Evolutionary conservation across 495 filamentous ascomycete species (phyloP), one percentile per base, ranked within the genome.

Genomic region (Hypomontagnella monticulosa): DNA sequence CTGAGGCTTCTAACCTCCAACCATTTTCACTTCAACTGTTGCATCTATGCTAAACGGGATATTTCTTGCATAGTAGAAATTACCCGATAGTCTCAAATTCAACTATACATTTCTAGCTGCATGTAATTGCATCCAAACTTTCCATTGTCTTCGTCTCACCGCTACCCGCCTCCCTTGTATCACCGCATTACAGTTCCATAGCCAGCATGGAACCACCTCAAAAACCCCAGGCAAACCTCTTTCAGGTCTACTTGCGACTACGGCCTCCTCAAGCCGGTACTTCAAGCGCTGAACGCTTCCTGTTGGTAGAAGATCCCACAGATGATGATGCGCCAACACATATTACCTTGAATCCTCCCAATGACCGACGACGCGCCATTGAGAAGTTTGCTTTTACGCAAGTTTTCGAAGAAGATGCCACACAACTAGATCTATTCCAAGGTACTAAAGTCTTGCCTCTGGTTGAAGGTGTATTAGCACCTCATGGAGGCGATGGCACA

Each of bases 341-440:
- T 71, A 93, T 97, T 68, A 97, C 90, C 0, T 81, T 97, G 8
- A 92, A 92, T 66, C 93, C 93, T 0, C 93, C 93, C 0, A 88
- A 84, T 43, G 91, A 93, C 76, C 80, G 95, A 50, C 89, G 93
- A 60, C 88, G 93, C 14, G 93, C 92, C 4, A 84, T 97, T 32
- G 95, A 99, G 79, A 92, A 88, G 70, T 99, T 98, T 66, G 91
- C 89, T 0, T 99, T 99, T 73, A 99, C 96, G 4, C 88, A 85
- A 64, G 91, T 99, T 12, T 98, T 97, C 68, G 90, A 96, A 65
- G 93, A 97, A 69, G 81, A 88, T 69, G 86, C 91, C 0, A 85
- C 83, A 11, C 95, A 99, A 67, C 79, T 96, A 20, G 91, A 97
- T 70, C 77, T 99, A 18, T 97, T 98, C 70, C 85, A 93, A 58